Conservation (phyloP, 306 rosid species). For the Cicer chorassanicum region DNA sequence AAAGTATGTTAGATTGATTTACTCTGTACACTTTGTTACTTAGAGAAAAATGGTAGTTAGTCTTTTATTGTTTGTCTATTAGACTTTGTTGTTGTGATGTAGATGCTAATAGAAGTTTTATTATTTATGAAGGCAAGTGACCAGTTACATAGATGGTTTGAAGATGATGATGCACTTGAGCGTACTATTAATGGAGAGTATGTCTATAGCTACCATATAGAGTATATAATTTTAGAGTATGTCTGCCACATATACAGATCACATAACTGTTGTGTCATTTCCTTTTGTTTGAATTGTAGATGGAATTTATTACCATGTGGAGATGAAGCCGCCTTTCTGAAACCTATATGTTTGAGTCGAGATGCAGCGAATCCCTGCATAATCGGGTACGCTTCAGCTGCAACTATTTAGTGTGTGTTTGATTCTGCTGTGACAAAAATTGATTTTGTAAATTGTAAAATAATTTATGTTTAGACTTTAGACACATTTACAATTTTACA, state of each 20-base stretch:
- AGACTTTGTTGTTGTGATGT: conserved; percentile 35
- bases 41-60: conserved; percentile 14
- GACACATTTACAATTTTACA: too few species aligned
- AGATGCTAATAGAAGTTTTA: conserved; percentile 42
- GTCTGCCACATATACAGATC: conserved; percentile 23
- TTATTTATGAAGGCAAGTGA: conserved; percentile 73
- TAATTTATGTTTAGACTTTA: too few species aligned
- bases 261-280: not conserved
- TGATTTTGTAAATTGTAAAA: too few species aligned
- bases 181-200: conserved; percentile 94
- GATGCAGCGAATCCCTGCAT: conserved; percentile 67
- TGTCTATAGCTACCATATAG: conserved; percentile 39
- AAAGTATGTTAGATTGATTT: conserved; percentile 61
- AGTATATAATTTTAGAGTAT: not conserved
- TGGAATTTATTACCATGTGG: conserved; percentile 80
- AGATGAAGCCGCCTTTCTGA: conserved; percentile 53
- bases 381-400: conserved; percentile 64
- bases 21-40: not conserved
- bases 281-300: conserved; percentile 49
- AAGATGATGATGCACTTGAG: conserved; percentile 90
- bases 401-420: too few species aligned
- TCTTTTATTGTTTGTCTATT: conserved; percentile 30
- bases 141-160: conserved; percentile 74
- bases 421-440: too few species aligned
- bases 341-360: conserved; percentile 62